Base-by-base conservation (phyloP, 176 grass and related monocot genomes). In the Pontederia crassipes region DNA sequence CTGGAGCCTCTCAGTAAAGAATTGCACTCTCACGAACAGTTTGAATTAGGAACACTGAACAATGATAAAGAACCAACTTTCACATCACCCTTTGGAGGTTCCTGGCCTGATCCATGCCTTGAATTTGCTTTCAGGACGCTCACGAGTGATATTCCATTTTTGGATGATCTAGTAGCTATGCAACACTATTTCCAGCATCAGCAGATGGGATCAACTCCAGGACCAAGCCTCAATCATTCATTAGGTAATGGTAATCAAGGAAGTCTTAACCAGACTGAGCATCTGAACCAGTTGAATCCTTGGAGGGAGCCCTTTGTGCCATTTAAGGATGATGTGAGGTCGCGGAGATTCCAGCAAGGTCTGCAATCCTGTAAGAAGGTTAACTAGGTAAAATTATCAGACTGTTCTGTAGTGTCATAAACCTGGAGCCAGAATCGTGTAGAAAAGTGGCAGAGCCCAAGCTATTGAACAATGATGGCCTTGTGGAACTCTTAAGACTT, bases 81-180 rank as follows among this genome's bases (percentile, higher is more conserved):
- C 52, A 55, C 12, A 24, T 65, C 60, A 45, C 45, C 54, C 8
- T 47, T 59, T 27, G 46, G 77, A 64, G 53, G 67, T 11, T 60
- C 69, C n/a, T 66, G 48, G 24, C 8, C 57, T 8, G 77, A 79
- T 28, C 55, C 77, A 16, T 79, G 62, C 61, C 54, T 79, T 73
- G 62, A 79, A 46, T 79, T 79, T 68, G 77, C 77, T 29, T 58
- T 73, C 27, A 73, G 73, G 55, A 66, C 61, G 14, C 55, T 73
- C 46, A 73, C 61, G 11, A 47, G 69, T 59, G 62, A 79, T 15
- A 56, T 56, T 47, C 53, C 52, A 12, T 4, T 56, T 55, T 40
- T 69, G 10, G 66, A 57, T 15, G 66, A 69, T 45, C 17, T 16
- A 46, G 51, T 17, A 17, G 51, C 49, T 5, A 26, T 54, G 9